phyloP scores from a whole-genome alignment of 1,139 yeast species.

The Magnusiomyces suaveolens region DNA sequence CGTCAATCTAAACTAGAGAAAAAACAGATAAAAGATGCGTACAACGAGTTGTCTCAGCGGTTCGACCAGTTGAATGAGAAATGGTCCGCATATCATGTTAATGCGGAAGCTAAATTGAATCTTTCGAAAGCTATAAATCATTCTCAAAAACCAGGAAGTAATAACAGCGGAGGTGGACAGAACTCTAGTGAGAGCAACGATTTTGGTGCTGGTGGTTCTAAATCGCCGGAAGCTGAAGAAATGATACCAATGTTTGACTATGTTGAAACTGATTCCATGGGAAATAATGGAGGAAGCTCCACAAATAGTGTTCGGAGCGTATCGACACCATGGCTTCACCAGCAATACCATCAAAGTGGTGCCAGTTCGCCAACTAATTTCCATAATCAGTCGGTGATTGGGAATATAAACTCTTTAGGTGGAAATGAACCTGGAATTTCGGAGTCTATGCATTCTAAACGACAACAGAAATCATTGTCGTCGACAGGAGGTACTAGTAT shows the following conservation, averaged over 20 bases:
- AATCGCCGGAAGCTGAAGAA: background rate
- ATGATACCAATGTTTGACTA: background rate
- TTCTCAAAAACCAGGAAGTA: constrained; percentile 4
- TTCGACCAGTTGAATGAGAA: constrained; percentile 6
- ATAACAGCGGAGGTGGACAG: background rate
- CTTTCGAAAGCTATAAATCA: background rate
- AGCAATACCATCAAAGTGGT: background rate
- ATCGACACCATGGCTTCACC: background rate
- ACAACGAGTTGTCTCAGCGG: constrained; percentile 21
- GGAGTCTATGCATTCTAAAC: background rate
- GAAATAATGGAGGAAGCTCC: background rate
- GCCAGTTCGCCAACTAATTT: background rate
- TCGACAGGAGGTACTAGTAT: background rate
- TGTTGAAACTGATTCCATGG: background rate
- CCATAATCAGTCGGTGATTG: background rate
- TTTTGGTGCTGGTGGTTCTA: background rate
- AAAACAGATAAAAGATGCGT: constrained; percentile 19
- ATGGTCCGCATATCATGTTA: background rate
- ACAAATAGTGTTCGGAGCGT: background rate
- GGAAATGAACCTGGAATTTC: background rate
- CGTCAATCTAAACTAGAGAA: constrained; percentile 19
- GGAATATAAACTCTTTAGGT: constrained; percentile 15
- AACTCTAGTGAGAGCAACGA: background rate
- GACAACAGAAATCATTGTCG: background rate
- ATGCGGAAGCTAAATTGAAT: background rate